Evolutionary conservation across 345 rosid genomes (phyloP), one percentile per base, ranked within the genome.

Genomic region (Microthlaspi erraticum): DNA sequence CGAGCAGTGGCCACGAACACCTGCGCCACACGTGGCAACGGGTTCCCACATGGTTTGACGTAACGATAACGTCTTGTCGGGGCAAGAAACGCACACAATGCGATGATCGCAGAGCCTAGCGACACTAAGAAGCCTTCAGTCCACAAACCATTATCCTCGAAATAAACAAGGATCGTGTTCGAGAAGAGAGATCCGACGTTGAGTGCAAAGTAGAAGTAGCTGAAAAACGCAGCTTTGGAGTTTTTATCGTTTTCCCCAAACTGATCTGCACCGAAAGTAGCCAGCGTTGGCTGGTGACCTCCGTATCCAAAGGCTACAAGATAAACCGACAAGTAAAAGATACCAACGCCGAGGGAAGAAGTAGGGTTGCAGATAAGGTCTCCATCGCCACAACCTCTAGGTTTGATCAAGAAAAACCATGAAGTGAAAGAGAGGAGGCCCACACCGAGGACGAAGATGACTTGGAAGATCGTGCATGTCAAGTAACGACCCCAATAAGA

Each of bases 401-500:
- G 98, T 46, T 70, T 87, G 13, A 86, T 79, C 78, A 93, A 64
- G 80, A 83, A 87, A 34, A 88, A 42, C 83, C 86, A 80, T 2
- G 98, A 88, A 2, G 82, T 59, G 20, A 86, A 34, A 7, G 98
- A 87, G 14, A 90, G 60, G 0, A 90, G 81, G 10, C 53, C 73
- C 53, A 90, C 64, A 9, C 98, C 98, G 3, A 52, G 13, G 17
- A 65, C 66, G 20, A 69, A 57, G 56, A 70, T 70, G 50, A 71
- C 44, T 77, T 77, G 80, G 68, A 71, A 77, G 19, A 77, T 77
- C 3, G 72, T 43, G 41, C 75, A 77, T 1, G 98, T 91, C 75
- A 78, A 58, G 85, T 83, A 91, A 29, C 98, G 89, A 23, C 98
- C 97, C 98, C 96, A 93, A 68, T 93, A 93, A 0, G 98, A 93